A percentile compares a stretch with the other conserved stretches of the same genome.
phyloP scores from a whole-genome alignment of 768 basidiomycete genomes.

The Pleurotus cornucopiae region DNA sequence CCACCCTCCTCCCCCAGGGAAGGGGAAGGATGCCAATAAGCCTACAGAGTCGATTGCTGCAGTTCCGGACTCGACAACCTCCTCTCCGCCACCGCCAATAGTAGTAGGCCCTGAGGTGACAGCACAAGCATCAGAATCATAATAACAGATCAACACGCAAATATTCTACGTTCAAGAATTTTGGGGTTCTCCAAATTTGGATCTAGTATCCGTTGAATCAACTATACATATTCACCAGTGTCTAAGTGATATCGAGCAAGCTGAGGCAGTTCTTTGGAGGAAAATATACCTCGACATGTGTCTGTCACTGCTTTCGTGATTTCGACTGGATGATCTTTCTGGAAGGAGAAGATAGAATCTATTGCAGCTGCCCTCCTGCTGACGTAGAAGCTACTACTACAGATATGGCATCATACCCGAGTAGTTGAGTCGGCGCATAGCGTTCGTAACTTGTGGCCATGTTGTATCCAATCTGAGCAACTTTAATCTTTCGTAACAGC shows the following conservation, averaged over 20 bases:
- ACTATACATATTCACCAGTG: too few species aligned
- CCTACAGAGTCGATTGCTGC: conserved; percentile 15
- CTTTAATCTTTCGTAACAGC: conserved; percentile 46
- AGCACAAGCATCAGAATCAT: too few species aligned
- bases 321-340: too few species aligned
- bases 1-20: conserved; percentile 80
- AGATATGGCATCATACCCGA: conserved; percentile 20
- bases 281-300: too few species aligned
- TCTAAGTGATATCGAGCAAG: too few species aligned
- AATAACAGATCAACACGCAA: too few species aligned
- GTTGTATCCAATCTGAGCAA: conserved; percentile 64
- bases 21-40: conserved; percentile 53
- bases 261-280: too few species aligned
- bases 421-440: conserved; percentile 51
- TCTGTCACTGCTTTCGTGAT: too few species aligned
- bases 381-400: neutral
- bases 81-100: neutral
- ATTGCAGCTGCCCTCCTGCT: neutral
- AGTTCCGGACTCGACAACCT: conserved; percentile 5
- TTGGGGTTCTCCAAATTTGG: too few species aligned
- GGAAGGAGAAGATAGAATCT: neutral
- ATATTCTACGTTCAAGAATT: too few species aligned
- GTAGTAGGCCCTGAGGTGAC: too few species aligned
- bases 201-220: too few species aligned
- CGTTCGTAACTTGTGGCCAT: conserved; percentile 46